Base-by-base conservation (phyloP, 345 rosid genomes). In the Schrenkiella parvula region DNA sequence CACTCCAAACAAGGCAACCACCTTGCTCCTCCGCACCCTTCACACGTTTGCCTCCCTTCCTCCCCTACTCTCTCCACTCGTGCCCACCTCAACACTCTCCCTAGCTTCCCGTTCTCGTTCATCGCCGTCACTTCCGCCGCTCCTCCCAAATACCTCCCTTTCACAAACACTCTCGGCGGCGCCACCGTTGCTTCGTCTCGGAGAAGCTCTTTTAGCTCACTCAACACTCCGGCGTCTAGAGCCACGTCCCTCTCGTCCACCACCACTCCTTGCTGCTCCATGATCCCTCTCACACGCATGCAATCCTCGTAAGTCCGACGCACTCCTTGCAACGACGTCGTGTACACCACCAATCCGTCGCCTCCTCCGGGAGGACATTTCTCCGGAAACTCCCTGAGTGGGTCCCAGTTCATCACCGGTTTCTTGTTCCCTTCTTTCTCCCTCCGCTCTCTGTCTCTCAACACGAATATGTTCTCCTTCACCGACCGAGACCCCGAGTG, bases 201-300 rank as follows among this genome's bases (percentile, higher is more conserved):
- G 0, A 85, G 15, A 46, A 95, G 63, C 68, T 71, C 83, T 76
- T 78, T 80, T 52, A 91, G 66, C 87, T 95, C 98, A 41, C 56
- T 84, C 75, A 86, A 50, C 52, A 80, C 93, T 76, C 83, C 87
- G 0, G 85, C 93, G 39, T 95, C 95, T 63, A 91, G 60, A 12
- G 98, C 85, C 80, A 91, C 96, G 79, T 95, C 96, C 17, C 98
- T 80, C 84, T 95, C 98, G 58, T 95, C 89, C 55, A 80, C 84
- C 71, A 88, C 88, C 34, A 84, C 92, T 21, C 83, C 79, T 52
- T 80, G 93, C 23, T 58, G 62, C 67, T 91, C 99, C 77, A 89
- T 78, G 34, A 86, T 64, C 23, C 69, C 56, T 47, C 77, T 57
- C 25, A 87, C 87, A 0, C 85, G 80, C 43, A 72, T 70, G 73